Conservation (phyloP, 2,329 filamentous ascomycete genomes). For the Neofusicoccum cordaticola region DNA sequence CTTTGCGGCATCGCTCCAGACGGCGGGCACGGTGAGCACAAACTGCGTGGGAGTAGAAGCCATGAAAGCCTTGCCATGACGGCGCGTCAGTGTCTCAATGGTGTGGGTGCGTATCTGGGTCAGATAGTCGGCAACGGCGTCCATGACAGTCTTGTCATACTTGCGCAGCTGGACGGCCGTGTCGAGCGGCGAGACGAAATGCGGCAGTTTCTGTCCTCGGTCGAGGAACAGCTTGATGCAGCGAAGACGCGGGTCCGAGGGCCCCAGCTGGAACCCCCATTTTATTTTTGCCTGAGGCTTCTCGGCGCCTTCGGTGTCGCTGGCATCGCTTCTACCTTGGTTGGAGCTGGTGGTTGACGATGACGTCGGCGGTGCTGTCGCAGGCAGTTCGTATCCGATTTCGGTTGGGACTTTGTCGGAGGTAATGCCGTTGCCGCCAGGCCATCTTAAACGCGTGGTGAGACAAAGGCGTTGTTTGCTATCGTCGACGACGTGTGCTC, state of each 20-base stretch:
- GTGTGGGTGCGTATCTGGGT: slow-evolving; percentile 74
- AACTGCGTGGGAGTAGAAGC: slow-evolving; percentile 72
- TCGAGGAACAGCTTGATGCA: slow-evolving; percentile 86
- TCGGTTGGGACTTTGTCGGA: slow-evolving; percentile 84
- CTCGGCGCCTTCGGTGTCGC: background rate
- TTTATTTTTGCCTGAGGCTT: slow-evolving; percentile 43
- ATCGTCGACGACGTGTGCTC: background rate
- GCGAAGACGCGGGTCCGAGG: slow-evolving; percentile 70
- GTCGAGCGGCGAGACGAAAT: slow-evolving; percentile 75
- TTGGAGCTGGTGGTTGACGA: slow-evolving; percentile 18
- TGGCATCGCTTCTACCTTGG: slow-evolving; percentile 19
- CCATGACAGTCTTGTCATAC: slow-evolving; percentile 72
- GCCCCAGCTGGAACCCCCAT: slow-evolving; percentile 83
- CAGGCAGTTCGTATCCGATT: slow-evolving; percentile 53
- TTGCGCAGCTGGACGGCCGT: slow-evolving; percentile 73
- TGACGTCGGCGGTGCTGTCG: slow-evolving; percentile 17
- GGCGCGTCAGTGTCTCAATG: slow-evolving; percentile 70
- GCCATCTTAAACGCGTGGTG: slow-evolving; percentile 52
- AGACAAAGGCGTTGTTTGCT: background rate
- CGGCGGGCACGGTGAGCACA: slow-evolving; percentile 76
- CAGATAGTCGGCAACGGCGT: slow-evolving; percentile 77
- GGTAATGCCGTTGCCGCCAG: slow-evolving; percentile 80
- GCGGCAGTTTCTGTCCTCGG: slow-evolving; percentile 74
- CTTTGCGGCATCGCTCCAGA: slow-evolving; percentile 84
- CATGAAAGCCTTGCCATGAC: slow-evolving; percentile 79